phyloP scores from a whole-genome alignment of 208 protist species.

The Wallacemonas sp. region DNA sequence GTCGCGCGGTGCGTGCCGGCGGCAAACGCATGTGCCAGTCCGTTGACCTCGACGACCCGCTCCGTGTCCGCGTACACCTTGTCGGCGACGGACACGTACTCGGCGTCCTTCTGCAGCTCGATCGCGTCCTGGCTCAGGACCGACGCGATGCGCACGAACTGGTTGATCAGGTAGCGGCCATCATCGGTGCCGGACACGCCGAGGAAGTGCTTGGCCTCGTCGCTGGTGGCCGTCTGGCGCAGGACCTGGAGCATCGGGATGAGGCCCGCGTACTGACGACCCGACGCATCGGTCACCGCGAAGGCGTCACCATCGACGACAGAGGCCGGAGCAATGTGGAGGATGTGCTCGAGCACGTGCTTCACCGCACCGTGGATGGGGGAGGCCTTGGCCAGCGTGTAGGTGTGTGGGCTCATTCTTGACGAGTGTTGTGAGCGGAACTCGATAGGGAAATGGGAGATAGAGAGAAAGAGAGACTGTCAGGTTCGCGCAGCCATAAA shows the following conservation, averaged over 20 bases:
- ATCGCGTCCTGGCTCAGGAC: conserved; percentile 25
- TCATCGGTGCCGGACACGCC: conserved; percentile 23
- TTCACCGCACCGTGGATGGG: conserved; percentile 32
- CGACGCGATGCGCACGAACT: conserved; percentile 35
- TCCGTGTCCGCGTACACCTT: conserved; percentile 56
- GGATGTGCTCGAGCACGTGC: conserved; percentile 27
- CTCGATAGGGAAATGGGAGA: too few relatives aligned
- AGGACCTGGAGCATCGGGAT: conserved; percentile 36
- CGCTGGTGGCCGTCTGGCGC: conserved; percentile 21
- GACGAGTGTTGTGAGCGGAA: too few relatives aligned
- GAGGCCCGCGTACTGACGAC: conserved; percentile 28
- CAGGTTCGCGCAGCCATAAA: too few relatives aligned
- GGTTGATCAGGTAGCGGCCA: conserved; percentile 32
- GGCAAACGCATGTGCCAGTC: conserved; percentile 35
- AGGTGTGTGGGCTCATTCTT: not conserved
- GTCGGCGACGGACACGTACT: conserved; percentile 33
- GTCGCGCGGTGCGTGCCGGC: conserved; percentile 52
- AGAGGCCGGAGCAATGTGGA: conserved; percentile 7
- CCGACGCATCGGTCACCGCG: conserved; percentile 23
- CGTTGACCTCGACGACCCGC: conserved; percentile 31
- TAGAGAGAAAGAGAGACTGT: too few relatives aligned
- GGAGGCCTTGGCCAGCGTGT: conserved; percentile 17
- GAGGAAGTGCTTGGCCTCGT: conserved; percentile 33
- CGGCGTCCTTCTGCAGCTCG: not conserved
- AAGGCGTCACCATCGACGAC: conserved; percentile 19